Percentiles rank a stretch among this genome's conserved stretches.
phyloP scores from a whole-genome alignment of 1,139 yeast genomes.

The Geotrichum restrictum region DNA sequence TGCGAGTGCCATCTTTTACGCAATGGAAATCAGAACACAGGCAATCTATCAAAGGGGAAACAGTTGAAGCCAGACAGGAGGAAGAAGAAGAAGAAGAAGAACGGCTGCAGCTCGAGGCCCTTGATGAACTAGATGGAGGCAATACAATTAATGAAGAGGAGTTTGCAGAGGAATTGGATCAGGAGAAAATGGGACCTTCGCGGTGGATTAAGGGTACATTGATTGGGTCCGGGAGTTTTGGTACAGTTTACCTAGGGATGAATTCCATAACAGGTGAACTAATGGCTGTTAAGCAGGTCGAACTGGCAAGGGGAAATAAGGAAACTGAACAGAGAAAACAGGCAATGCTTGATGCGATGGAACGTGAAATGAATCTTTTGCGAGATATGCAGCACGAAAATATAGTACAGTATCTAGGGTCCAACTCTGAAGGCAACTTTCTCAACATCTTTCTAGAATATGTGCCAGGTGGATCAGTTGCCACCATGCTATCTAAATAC shows the following conservation, averaged over 20 bases:
- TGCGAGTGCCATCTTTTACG: too few species aligned
- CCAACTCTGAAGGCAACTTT: slow-evolving; percentile 61
- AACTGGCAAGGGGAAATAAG: slow-evolving; percentile 47
- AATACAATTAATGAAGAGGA: slow-evolving; percentile 25
- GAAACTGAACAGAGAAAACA: slow-evolving; percentile 47
- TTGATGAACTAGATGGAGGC: not conserved
- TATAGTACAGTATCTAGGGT: slow-evolving; percentile 86
- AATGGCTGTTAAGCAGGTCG: slow-evolving; percentile 97
- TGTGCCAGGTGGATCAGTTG: slow-evolving; percentile 96
- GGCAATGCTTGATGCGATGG: slow-evolving; percentile 74
- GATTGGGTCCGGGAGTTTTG: slow-evolving; percentile 93
- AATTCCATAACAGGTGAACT: slow-evolving; percentile 88
- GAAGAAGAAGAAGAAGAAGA: slow-evolving; percentile 2
- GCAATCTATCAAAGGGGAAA: not conserved
- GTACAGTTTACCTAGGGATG: slow-evolving; percentile 88
- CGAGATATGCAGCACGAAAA: slow-evolving; percentile 84
- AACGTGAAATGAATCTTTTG: slow-evolving; percentile 76
- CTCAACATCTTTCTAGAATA: slow-evolving; percentile 86
- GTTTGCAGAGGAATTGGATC: slow-evolving; percentile 36
- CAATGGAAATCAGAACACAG: not conserved
- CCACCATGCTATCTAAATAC: slow-evolving; percentile 74
- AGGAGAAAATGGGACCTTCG: slow-evolving; percentile 48
- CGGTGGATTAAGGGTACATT: slow-evolving; percentile 90
- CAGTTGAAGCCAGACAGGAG: not conserved
- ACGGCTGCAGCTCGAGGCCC: not conserved